A percentile compares a stretch with the other conserved stretches of the same genome.
These are phyloP conservation scores for Microcera coccophila DNA, from an alignment of 2,329 filamentous ascomycete species.

Conservation along the genomic window DNA sequence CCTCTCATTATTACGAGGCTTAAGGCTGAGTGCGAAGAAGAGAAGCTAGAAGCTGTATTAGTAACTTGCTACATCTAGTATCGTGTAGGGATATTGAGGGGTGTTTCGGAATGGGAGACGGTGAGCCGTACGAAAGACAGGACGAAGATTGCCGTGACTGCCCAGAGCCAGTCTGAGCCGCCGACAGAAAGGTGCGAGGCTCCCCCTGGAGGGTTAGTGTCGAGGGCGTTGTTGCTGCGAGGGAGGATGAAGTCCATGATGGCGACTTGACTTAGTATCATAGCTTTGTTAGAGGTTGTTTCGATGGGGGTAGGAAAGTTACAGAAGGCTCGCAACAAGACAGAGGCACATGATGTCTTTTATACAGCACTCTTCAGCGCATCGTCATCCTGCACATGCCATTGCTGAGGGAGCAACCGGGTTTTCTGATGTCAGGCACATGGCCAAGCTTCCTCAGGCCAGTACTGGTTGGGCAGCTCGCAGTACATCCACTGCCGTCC, in stretches of 20 bases:
- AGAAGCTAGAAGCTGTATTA: conserved; percentile 34
- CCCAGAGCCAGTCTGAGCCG: conserved; percentile 55
- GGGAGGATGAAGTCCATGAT: background rate
- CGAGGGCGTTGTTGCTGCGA: conserved; percentile 43
- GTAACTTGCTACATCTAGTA: conserved; percentile 2
- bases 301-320: no score
- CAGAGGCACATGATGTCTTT: no score
- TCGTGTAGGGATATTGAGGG: background rate
- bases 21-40: conserved; percentile 39
- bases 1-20: conserved; percentile 44
- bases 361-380: no score
- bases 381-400: no score
- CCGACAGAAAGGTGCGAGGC: conserved; percentile 39
- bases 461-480: no score
- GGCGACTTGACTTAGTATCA: no score
- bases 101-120: background rate
- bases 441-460: no score
- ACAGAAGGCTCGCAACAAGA: no score
- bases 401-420: no score
- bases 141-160: conserved; percentile 48
- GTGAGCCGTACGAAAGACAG: conserved; percentile 41
- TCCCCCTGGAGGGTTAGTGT: conserved; percentile 43
- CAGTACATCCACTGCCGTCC: no score
- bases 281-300: no score
- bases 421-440: no score